Evolutionary conservation across 2,329 filamentous ascomycete species (phyloP), one percentile per base, ranked within the genome.

Genomic region (Fusarium sp.): DNA sequence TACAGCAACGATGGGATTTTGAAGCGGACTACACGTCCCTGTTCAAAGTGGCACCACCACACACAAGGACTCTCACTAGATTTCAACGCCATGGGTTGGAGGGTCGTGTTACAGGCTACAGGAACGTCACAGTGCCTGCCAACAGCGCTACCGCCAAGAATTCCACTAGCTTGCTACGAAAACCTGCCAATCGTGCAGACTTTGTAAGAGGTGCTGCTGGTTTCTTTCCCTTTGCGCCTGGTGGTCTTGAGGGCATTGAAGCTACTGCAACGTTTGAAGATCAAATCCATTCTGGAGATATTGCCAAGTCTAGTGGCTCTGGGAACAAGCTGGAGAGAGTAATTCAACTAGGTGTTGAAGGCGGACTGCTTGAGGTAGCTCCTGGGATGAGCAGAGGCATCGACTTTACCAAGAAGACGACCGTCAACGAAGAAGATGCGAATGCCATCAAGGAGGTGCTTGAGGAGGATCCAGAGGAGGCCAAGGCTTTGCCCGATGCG

Each of bases 111-210:
- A 97, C 93, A 8, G 94, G 94, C 55, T 98, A 99, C 80, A 91
- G 90, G 76, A 96, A 97, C 78, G 92, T 98, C 55, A 97, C 96
- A 1, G 89, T 98, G 8, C 93, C 95, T 5, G 93, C 93, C 33
- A 92, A 90, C 74, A 96, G 91, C 74, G 93, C 92, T 14, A 97
- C 92, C 14, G 95, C 93, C 51, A 99, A 97, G 81, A 97, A 97
- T 76, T 97, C 93, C 3, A 98, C 94, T 0, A 97, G 93, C 5
- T 84, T 97, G 40, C 83, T 92, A 14, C 88, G 96, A 49, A 96
- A 96, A 76, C 95, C 95, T 4, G 95, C 93, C 13, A 90, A 89
- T 62, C 88, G 92, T 67, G 93, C 92, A 29, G 94, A 98, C 54
- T 97, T 98, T 79, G 94, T 98, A 11, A 87, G 95, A 66, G 96